Conservation (phyloP, 1,284 basidiomycete species). For the Coniferiporia sulphurascens region DNA sequence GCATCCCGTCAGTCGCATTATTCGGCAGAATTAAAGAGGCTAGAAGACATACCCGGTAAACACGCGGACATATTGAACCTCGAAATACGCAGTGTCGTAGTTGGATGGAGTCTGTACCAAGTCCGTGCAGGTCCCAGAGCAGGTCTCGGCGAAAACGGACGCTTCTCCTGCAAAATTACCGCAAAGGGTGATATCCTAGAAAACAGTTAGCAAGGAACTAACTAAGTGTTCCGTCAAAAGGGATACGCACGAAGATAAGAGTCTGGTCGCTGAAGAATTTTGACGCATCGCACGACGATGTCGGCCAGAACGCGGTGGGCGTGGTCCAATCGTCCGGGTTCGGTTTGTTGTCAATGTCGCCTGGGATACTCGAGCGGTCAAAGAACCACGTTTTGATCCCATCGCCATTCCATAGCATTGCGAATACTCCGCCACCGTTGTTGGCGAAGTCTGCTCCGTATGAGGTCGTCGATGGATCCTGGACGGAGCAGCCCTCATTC, state of each 20-base stretch:
- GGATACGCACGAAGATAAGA: slow-evolving; percentile 9
- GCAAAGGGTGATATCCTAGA: slow-evolving; percentile 22
- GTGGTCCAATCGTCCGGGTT: slow-evolving; percentile 14
- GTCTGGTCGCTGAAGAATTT: slow-evolving; percentile 12
- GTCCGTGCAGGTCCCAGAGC: slow-evolving; percentile 20
- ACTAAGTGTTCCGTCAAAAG: not conserved
- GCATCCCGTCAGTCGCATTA: not conserved
- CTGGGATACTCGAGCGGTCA: slow-evolving; percentile 9
- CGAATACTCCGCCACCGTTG: slow-evolving; percentile 22
- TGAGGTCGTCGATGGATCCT: slow-evolving; percentile 18
- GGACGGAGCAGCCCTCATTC: slow-evolving; percentile 23
- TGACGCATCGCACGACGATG: slow-evolving; percentile 11
- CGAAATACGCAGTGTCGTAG: slow-evolving; percentile 22
- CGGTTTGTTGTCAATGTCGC: slow-evolving; percentile 8
- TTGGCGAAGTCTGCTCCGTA: slow-evolving; percentile 20
- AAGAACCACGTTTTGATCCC: slow-evolving; percentile 17
- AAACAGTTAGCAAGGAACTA: not conserved
- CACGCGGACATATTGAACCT: slow-evolving; percentile 19
- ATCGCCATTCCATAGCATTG: slow-evolving; percentile 15
- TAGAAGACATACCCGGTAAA: slow-evolving; percentile 18
- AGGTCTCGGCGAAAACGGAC: slow-evolving; percentile 17
- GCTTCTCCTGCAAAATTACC: slow-evolving; percentile 21
- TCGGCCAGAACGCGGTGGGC: slow-evolving; percentile 16
- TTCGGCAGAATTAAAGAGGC: not conserved
- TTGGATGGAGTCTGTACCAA: slow-evolving; percentile 19